These are phyloP conservation scores for Phascolomyces articulosus DNA, from an alignment of 371 early-diverging fungal genomes.

Conservation along the genomic window DNA sequence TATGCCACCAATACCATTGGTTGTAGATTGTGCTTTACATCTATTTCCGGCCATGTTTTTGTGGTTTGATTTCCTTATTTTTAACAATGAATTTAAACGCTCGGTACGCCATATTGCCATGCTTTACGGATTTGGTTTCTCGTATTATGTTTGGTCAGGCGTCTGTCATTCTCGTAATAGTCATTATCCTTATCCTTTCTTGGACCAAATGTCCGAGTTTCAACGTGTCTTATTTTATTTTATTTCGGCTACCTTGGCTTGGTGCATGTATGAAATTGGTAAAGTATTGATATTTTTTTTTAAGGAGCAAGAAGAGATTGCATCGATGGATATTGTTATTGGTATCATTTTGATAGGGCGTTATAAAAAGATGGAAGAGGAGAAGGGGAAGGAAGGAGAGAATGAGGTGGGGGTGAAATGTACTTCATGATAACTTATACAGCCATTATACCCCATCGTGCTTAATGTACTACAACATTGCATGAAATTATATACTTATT, in stretches of 20 bases:
- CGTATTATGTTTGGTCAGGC: constrained; percentile 44
- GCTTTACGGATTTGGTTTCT: constrained; percentile 32
- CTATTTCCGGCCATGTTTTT: constrained; percentile 45
- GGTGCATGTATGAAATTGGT: constrained; percentile 50
- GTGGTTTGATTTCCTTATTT: constrained; percentile 48
- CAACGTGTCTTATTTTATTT: constrained; percentile 34
- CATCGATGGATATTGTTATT: too few species aligned
- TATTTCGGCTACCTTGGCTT: constrained; percentile 32
- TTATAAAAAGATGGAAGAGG: too few species aligned
- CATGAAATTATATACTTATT: too few species aligned
- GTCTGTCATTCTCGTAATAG: constrained; percentile 39
- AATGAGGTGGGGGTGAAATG: too few species aligned
- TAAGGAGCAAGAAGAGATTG: too few species aligned
- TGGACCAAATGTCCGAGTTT: constrained; percentile 25
- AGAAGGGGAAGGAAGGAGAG: too few species aligned
- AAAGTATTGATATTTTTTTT: neutral
- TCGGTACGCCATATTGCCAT: constrained; percentile 29
- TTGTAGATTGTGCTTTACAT: constrained; percentile 42
- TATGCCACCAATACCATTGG: constrained; percentile 31
- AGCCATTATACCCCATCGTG: too few species aligned
- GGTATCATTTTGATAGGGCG: too few species aligned
- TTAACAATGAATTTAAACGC: constrained; percentile 41
- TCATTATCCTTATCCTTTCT: constrained; percentile 49
- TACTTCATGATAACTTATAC: too few species aligned
- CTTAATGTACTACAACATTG: too few species aligned